Evolutionary conservation across 768 basidiomycete species (phyloP), one percentile per base, ranked within the genome.

Genomic region (Lactarius pseudohatsudake): DNA sequence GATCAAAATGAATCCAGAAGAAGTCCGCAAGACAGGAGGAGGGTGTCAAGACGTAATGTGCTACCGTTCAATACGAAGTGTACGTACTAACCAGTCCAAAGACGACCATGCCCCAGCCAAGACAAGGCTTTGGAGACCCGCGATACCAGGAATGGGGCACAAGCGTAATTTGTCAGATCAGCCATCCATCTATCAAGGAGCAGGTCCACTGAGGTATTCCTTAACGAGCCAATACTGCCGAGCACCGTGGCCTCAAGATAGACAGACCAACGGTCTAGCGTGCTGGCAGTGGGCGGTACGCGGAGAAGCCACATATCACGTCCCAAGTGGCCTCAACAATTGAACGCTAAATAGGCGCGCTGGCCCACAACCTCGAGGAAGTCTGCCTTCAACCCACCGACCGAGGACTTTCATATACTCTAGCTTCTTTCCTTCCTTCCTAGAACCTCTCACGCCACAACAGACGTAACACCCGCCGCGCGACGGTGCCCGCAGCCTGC

Each of bases 361-460:
- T 22, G 22, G 50, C 4, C 47, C 4, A 4, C 22, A 50, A 20
- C 61, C 38, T 22, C 47, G 50, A 58, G 61, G 61, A 43, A 62
- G 34, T 58, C 18, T 34, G 22, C 16, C 32, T 13, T 57, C 22
- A 47, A 56, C 61, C 34, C n/a, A 50, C 60, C 38, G 47, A 54
- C 40, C 47, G 60, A 22, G 47, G 47, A 32, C 32, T 26, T 43
- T 36, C 20, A 36, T 38, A 38, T 13, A 38, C 16, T 32, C 10
- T n/a, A n/a, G 20, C n/a, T 50, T 22, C 45, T n/a, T 50, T 11
- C 22, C 38, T 66, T 66, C 65, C 47, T 62, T 62, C 47, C 57
- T 66, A 53, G 65, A 53, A 59, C 47, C 61, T 59, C 65, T 62
- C 65, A 66, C 61, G 65, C 65, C 65, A 66, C 57, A 41, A 22